Evolutionary conservation across 306 rosid species (phyloP), one percentile per base, ranked within the genome.

Genomic region (Castanospermum australe): DNA sequence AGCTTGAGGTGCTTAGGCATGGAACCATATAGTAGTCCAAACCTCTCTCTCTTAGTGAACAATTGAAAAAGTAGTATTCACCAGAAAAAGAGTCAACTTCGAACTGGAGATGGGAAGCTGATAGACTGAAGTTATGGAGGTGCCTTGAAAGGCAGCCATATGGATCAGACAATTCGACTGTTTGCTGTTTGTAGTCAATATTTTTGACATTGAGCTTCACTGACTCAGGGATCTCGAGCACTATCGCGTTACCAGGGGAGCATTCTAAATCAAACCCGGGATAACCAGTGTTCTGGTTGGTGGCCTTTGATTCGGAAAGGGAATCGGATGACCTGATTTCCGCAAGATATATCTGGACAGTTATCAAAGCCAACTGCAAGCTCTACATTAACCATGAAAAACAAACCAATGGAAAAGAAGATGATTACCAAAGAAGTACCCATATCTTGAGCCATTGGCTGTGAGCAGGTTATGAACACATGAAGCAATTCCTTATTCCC

Each of bases 191-290:
- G 79, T 87, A 89, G 44, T 87, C 75, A 52, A 76, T 85, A 2
- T 2, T 7, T 8, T 38, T 73, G 25, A 85, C 84, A 32, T 0
- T 54, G 61, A 82, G 69, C 33, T 73, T 85, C 3, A 79, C 73
- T 30, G 76, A 77, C 4, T n/a, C 6, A 13, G 82, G 85, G 18
- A 90, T 83, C 75, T 84, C 54, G 17, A 84, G 80, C 39, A 87
- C 14, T 0, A 81, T 39, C 2, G 73, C 33, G 5, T 68, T 54
- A 6, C 14, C 20, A 0, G 48, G 4, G 6, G 78, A 39, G 59
- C 94, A 90, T n/a, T 6, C 51, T 15, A 90, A 12, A 70, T 83
- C 89, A 77, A 88, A 88, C 1, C 84, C 83, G 0, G 84, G 87
- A 20, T 84, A 68, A 9, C 70, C 78, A 81, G 0, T 39, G 20